Base-by-base conservation (phyloP, 345 rosid species). In the Cardamine chenopodiifolia region DNA sequence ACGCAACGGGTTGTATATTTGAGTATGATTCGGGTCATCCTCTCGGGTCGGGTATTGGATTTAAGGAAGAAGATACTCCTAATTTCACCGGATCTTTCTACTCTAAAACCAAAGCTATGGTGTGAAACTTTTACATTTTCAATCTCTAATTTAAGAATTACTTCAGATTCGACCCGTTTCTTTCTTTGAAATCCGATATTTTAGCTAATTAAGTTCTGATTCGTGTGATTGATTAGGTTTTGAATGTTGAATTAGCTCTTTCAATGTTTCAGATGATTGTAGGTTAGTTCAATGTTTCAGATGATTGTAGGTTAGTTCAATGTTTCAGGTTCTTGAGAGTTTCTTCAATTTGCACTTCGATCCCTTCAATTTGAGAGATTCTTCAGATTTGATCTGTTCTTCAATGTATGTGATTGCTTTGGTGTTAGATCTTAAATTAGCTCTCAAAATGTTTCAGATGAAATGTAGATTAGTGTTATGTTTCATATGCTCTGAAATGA, bases 31-130 rank as follows among this genome's bases (percentile, higher is more conserved):
- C 82, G 32, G 75, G 42, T 45, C 98, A 93, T 72, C 82, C 85
- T 25, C 79, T 89, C 61, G 94, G 89, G 39, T 86, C 97, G 8
- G 98, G 96, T 54, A 22, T 89, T 62, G 98, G 96, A 35, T 91
- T 90, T 69, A 93, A 89, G 88, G 98, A 93, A 72, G 92, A 89
- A 71, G 98, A 93, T 58, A 81, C 86, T 58, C 97, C 98, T 19
- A 91, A 91, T 83, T 91, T 93, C 71, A 75, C 79, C 25, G 97
- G 98, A 57, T 93, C 98, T 39, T 93, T 83, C 79, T 93, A 91
- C 72, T 93, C 98, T 40, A 88, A 93, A 82, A 91, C 98, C 47
- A 93, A 93, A 72, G 98, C 98, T 63, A 90, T 91, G 98, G 98
- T 93, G 62, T 83, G 82, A 55, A 18, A 8, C 11, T 50, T 40